phyloP scores from a whole-genome alignment of 1,139 yeast species.

The Pichia sp. region DNA sequence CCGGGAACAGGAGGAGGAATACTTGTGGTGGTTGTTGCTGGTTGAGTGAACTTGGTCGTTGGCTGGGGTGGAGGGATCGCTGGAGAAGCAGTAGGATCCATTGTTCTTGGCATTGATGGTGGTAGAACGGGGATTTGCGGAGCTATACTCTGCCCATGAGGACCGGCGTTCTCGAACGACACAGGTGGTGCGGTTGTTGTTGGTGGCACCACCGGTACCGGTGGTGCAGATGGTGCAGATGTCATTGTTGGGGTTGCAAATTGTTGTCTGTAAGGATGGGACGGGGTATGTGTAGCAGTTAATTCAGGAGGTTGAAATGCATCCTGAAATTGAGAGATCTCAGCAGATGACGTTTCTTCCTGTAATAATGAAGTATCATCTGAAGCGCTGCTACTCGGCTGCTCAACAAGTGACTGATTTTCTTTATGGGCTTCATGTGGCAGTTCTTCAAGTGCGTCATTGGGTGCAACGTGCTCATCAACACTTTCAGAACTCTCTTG shows the following conservation, averaged over 20 bases:
- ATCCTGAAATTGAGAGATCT: conserved; percentile 3
- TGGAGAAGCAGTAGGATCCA: too few species aligned
- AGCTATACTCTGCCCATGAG: too few species aligned
- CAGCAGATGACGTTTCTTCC: conserved; percentile 6
- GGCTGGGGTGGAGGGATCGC: too few species aligned
- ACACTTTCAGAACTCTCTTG: too few species aligned
- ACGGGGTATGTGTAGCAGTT: neutral
- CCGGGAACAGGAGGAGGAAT: neutral
- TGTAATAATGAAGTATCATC: too few species aligned
- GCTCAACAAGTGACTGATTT: too few species aligned
- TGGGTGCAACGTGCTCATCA: too few species aligned
- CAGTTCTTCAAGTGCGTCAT: too few species aligned
- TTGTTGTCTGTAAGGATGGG: conserved; percentile 2
- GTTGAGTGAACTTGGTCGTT: too few species aligned
- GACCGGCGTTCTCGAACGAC: conserved; percentile 1
- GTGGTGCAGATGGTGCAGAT: neutral
- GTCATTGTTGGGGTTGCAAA: neutral
- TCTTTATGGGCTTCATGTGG: too few species aligned
- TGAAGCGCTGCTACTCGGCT: too few species aligned
- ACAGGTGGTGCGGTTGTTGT: neutral
- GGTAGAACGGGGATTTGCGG: neutral
- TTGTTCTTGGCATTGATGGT: neutral
- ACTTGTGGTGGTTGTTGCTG: conserved; percentile 1
- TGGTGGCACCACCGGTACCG: neutral
- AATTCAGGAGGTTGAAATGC: neutral